Base-by-base conservation (phyloP, 768 basidiomycete genomes). In the Pleurotus eryngii region DNA sequence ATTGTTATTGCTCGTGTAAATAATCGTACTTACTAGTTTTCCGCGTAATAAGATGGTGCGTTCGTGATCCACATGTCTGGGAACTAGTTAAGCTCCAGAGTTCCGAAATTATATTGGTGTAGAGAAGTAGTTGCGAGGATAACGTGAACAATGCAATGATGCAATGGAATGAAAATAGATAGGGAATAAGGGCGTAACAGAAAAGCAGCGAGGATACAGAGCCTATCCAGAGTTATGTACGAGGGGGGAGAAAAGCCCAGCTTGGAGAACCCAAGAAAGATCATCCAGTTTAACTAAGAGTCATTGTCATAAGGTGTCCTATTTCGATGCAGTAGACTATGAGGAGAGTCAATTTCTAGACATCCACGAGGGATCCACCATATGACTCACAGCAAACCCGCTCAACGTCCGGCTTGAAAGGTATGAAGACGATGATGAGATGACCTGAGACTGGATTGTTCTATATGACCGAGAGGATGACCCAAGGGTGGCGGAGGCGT, bases 391-490 rank as follows among this genome's bases (percentile, higher is more conserved):
- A 71, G 80, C 79, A 72, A 85, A 80, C 68, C 88, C 82, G 66
- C 77, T 86, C 74, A 90, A 73, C 60, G 88, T 85, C 64, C 89
- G 81, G 72, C 82, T 89, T 61, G 89, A 86, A 68, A 86, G 84
- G 71, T 89, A 87, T n/a, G 82, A 81, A 38, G 86, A 83, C 70
- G 88, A 87, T n/a, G 82, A 81, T 37, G 86, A 83, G 57, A 89
- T 76, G 56, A 83, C 79, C 65, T 89, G 88, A 45, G 82, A 73
- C 66, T 90, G 89, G 27, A 87, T 84, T 53, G 85, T 68, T 48
- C 87, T 76, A 66, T 87, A 90, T 51, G 86, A 84, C 60, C 84
- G 77, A 38, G 87, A 81, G 46, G 82, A 78, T 65, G 84, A 79
- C 40, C 83, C 81, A 51, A 86, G 67, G 4, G 84, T 79, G 30